Evolutionary conservation across 1,284 basidiomycete species (phyloP), one percentile per base, ranked within the genome.

Genomic region (Microbotryum intermedium): DNA sequence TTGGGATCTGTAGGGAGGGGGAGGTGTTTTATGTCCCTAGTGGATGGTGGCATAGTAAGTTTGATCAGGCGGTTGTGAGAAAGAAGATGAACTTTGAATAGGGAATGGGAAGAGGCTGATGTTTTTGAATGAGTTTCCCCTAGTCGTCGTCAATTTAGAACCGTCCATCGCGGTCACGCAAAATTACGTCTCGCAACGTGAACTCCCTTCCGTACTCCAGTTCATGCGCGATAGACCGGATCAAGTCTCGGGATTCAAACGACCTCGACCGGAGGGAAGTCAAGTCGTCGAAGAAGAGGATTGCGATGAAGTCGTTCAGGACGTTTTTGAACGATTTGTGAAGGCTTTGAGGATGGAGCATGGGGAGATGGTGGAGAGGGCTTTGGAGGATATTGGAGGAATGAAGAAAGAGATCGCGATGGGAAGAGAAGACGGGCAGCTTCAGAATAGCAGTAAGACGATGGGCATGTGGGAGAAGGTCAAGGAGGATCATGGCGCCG

Each of bases 171-270:
- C 77, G 2, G 69, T 78, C 43, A 78, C 77, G 8, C 77, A 78
- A 62, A 78, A 78, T 68, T 78, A 76, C 68, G 75, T 77, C 28
- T 76, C 76, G 4, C 67, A 69, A 7, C 61, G 69, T n/a, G 76
- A 77, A 62, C 68, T 78, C 23, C 68, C 70, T 3, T 61, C 68
- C 26, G 76, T 77, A 42, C 68, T 78, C 18, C 67, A 70, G 49
- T 78, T 78, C 61, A 73, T 78, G 70, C 72, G 73, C 50, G 69
- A 76, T 66, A 72, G 72, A 46, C 65, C 74, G 0, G 74, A 76
- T 26, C 77, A 78, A 57, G 69, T 77, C 6, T 76, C 75, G 1
- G 77, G 77, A 3, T 78, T 77, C 70, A 73, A 74, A 46, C 52
- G 64, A 13, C 59, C 55, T 13, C 46, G 53, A 25, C 20, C 34